These are phyloP conservation scores for Sporothrix pallida DNA, from an alignment of 2,329 filamentous ascomycete species.

Conservation along the genomic window DNA sequence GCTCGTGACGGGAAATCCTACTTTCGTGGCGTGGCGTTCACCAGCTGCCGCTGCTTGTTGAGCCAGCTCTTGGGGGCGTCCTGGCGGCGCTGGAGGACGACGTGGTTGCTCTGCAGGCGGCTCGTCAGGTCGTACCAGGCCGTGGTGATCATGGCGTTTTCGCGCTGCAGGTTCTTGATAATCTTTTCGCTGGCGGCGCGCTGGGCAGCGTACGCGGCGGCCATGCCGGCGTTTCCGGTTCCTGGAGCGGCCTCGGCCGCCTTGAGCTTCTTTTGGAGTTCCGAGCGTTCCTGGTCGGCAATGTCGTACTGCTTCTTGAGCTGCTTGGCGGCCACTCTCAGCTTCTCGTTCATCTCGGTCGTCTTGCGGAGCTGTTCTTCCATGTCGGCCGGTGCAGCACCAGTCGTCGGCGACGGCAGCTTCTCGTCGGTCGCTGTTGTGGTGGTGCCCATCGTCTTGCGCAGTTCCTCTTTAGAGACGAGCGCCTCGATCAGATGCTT, in stretches of 20 bases:
- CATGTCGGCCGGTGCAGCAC: conserved; percentile 34
- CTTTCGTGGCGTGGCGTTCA: conserved; percentile 53
- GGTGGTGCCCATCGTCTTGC: conserved; percentile 58
- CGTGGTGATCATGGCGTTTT: conserved; percentile 78
- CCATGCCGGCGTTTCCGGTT: conserved; percentile 54
- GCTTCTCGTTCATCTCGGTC: conserved; percentile 63
- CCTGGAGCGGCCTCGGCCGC: conserved; percentile 56
- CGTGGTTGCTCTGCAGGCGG: conserved; percentile 81
- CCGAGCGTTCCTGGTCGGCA: conserved; percentile 61
- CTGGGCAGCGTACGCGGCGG: conserved; percentile 29
- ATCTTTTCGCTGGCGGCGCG: conserved; percentile 60
- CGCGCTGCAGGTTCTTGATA: conserved; percentile 74
- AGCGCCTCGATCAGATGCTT: conserved; percentile 65
- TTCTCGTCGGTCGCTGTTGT: conserved; percentile 30
- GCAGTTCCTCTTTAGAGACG: conserved; percentile 65
- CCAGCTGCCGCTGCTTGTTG: conserved; percentile 78
- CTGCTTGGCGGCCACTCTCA: conserved; percentile 60
- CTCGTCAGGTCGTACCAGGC: conserved; percentile 85
- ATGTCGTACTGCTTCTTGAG: conserved; percentile 67
- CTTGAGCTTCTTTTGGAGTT: conserved; percentile 62
- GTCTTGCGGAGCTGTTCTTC: conserved; percentile 50
- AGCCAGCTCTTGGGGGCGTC: conserved; percentile 82
- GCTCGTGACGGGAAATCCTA: conserved; percentile 32
- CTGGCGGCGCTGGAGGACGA: conserved; percentile 74
- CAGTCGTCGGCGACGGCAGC: background rate